These are phyloP conservation scores for Ascosphaera aggregata DNA, from an alignment of 2,329 filamentous ascomycete genomes.

Conservation along the genomic window DNA sequence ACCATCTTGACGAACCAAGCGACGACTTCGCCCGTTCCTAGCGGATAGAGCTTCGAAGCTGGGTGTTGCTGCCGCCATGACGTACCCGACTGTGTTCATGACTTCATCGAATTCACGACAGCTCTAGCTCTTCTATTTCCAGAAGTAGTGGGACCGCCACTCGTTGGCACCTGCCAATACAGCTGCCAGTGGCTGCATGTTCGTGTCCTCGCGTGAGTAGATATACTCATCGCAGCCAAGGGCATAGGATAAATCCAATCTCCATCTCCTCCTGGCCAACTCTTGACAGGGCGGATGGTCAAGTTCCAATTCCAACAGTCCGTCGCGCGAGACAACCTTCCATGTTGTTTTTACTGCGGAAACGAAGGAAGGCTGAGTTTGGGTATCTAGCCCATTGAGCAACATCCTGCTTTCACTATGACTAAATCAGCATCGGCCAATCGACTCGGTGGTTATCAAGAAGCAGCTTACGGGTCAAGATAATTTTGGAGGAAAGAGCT, in stretches of 20 bases:
- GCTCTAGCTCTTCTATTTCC: conserved; percentile 28
- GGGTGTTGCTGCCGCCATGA: conserved; percentile 29
- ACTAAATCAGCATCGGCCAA: too few relatives aligned
- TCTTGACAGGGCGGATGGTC: conserved; percentile 18
- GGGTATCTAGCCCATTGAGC: conserved; percentile 28
- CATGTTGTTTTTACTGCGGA: conserved; percentile 44
- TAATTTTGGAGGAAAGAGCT: conserved; percentile 37
- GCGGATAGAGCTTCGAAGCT: conserved; percentile 34
- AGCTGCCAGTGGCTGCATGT: conserved; percentile 31
- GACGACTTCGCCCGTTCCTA: conserved; percentile 33
- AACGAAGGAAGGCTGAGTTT: conserved; percentile 35
- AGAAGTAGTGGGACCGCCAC: conserved; percentile 26
- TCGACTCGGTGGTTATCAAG: too few relatives aligned
- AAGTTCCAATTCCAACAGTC: conserved; percentile 18
- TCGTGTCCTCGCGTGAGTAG: conserved; percentile 35
- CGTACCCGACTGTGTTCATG: conserved; percentile 39
- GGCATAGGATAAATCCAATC: conserved; percentile 35
- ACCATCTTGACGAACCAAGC: conserved; percentile 22
- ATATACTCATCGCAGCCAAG: conserved; percentile 40
- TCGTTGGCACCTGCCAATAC: conserved; percentile 34
- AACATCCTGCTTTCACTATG: conserved; percentile 34
- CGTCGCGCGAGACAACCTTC: conserved; percentile 8
- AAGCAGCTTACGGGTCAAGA: conserved; percentile 19
- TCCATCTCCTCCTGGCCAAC: conserved; percentile 30
- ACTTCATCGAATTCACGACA: conserved; percentile 36